Conservation (phyloP, 257 asterid genomes). For the Ajuga chamaepitys region DNA sequence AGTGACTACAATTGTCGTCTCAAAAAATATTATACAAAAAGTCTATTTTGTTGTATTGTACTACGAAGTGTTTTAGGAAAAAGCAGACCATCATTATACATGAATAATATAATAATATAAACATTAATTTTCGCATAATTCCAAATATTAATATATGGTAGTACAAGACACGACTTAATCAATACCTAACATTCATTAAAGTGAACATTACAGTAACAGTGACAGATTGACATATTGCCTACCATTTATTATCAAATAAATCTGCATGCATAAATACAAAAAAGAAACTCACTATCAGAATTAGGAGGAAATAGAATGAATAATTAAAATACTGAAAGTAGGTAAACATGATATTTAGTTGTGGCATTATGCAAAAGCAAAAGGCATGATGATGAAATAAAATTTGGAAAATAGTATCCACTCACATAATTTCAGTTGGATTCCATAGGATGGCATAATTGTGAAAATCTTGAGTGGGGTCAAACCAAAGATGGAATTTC, state of each 20-base stretch:
- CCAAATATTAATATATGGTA: too few species aligned
- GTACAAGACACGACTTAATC: too few species aligned
- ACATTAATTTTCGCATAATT: too few species aligned
- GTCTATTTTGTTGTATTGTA: too few species aligned
- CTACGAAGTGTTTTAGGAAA: too few species aligned
- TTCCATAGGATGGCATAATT: slow-evolving; percentile 78
- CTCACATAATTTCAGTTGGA: slow-evolving; percentile 73
- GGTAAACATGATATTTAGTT: not conserved
- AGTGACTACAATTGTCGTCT: too few species aligned
- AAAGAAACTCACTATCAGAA: not conserved
- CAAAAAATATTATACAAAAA: too few species aligned
- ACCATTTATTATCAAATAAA: not conserved
- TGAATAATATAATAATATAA: too few species aligned
- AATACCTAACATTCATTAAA: too few species aligned
- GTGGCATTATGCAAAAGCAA: not conserved
- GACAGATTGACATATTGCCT: slow-evolving; percentile 9
- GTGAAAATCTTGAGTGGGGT: slow-evolving; percentile 75
- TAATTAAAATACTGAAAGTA: not conserved
- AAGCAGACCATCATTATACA: too few species aligned
- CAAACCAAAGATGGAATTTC: slow-evolving; percentile 86
- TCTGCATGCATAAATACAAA: not conserved
- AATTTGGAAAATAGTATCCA: not conserved
- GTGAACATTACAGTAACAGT: not conserved
- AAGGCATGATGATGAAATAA: not conserved
- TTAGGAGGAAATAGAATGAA: not conserved